A percentile compares a stretch with the other conserved stretches of the same genome.
phyloP scores from a whole-genome alignment of 306 rosid genomes.

The Sindora glabra region DNA sequence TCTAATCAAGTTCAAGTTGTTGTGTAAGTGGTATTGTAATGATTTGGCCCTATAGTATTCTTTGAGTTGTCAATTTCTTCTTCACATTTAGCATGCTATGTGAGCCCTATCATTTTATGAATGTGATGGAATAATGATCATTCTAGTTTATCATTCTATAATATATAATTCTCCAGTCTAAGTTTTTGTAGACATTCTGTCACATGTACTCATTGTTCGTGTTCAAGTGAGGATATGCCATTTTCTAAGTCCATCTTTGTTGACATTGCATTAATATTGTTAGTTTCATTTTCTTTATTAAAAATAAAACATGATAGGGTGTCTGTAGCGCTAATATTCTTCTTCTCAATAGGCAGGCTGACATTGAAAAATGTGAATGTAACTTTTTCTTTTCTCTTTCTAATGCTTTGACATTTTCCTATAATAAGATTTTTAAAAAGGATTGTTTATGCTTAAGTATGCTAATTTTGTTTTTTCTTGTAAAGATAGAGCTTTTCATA shows the following conservation, averaged over 20 bases:
- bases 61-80: not conserved
- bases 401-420: conserved; percentile 8
- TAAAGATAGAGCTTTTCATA: no score
- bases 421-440: not conserved
- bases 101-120: not conserved
- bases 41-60: not conserved
- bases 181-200: not conserved
- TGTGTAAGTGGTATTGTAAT: not conserved
- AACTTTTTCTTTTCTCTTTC: conserved; percentile 17
- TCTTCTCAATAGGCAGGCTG: conserved; percentile 80
- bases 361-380: conserved; percentile 87
- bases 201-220: not conserved
- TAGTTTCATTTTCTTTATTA: conserved; percentile 11
- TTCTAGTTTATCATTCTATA: not conserved
- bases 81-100: not conserved
- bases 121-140: not conserved
- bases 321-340: conserved; percentile 38
- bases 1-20: not conserved
- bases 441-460: not conserved
- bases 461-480: not conserved
- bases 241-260: not conserved
- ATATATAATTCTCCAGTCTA: not conserved
- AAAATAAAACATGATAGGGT: conserved; percentile 39
- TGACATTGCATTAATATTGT: not conserved
- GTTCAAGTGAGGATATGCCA: not conserved